A percentile compares a stretch with the other conserved stretches of the same genome.
phyloP scores from a whole-genome alignment of 208 protist species.

The Wallacemonas rigidus region DNA sequence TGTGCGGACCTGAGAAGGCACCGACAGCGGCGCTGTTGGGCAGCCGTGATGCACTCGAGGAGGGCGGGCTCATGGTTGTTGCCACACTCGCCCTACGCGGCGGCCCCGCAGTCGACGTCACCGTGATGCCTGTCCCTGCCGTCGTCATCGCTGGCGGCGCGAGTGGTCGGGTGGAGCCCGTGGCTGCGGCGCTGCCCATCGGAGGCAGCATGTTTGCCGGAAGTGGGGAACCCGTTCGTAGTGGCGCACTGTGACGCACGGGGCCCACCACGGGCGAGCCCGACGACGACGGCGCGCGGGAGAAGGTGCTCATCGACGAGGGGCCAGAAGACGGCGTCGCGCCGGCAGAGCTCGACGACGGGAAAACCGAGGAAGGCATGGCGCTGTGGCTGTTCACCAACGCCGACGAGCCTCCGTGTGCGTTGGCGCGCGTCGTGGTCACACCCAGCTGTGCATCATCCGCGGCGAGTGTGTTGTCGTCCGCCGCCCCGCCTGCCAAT shows the following conservation, averaged over 20 bases:
- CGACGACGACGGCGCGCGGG: neutral
- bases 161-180: no score
- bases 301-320: neutral
- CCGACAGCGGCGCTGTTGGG: neutral
- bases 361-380: no score
- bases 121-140: neutral
- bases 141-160: no score
- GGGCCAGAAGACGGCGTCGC: neutral
- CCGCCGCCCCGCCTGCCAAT: conserved; percentile 6
- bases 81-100: conserved; percentile 6
- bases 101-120: neutral
- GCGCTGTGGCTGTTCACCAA: neutral
- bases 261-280: neutral
- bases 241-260: neutral
- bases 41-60: conserved; percentile 1
- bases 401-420: neutral
- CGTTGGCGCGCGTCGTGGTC: neutral
- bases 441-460: conserved; percentile 2
- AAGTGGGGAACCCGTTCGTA: neutral
- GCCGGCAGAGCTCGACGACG: no score
- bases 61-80: neutral
- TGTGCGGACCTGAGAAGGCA: no score
- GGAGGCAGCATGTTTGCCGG: neutral
- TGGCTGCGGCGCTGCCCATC: neutral
- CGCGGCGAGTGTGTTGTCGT: conserved; percentile 1